Evolutionary conservation across 176 grass and related monocot species (phyloP).

Genomic region (Bromus sterilis): DNA sequence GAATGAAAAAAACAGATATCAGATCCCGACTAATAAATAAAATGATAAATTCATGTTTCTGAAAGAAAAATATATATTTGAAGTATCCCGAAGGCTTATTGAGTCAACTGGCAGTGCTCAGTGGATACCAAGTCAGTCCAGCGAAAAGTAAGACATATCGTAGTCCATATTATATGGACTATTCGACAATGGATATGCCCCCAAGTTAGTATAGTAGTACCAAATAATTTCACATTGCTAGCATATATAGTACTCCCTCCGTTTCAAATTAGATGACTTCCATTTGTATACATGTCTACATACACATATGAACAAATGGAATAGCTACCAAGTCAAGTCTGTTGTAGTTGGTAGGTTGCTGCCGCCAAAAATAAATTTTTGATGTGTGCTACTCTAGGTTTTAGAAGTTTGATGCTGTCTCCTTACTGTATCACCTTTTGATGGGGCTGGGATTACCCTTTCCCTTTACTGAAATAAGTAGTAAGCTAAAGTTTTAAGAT

Average conservation of each 20-base stretch:
- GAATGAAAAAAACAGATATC: conserved; percentile 15
- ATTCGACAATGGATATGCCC: not conserved
- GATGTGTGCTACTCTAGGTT: not conserved
- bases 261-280: too few species aligned
- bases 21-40: not conserved
- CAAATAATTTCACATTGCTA: not conserved
- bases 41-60: not conserved
- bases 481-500: not conserved
- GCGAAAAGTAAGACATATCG: not conserved
- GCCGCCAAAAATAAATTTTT: conserved; percentile 6
- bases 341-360: not conserved
- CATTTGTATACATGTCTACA: too few species aligned
- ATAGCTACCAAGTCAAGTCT: not conserved
- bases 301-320: too few species aligned
- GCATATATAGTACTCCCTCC: too few species aligned
- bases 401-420: not conserved
- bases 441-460: not conserved
- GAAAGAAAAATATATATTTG: not conserved
- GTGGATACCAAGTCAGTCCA: not conserved
- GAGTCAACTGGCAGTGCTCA: not conserved
- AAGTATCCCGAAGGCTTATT: not conserved
- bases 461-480: not conserved
- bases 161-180: not conserved
- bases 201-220: not conserved
- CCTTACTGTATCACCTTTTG: not conserved